Evolutionary conservation across 148 eudicot genomes (phyloP).

Genomic region (Vaccinium corymbosum): DNA sequence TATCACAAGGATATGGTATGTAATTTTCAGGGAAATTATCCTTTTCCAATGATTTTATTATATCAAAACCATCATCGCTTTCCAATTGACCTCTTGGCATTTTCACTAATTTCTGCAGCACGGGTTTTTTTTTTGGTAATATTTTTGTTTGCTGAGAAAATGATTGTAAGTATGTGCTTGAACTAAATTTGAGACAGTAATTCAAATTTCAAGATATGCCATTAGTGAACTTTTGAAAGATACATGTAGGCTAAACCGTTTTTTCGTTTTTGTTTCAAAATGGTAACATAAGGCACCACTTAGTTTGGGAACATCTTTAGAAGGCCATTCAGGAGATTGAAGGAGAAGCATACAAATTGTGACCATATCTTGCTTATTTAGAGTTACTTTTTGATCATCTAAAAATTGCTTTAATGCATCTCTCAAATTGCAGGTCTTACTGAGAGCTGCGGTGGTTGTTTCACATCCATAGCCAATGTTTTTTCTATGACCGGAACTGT

Average conservation of each 20-base stretch:
- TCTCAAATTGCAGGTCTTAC: slow-evolving; percentile 64
- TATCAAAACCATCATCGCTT: not conserved
- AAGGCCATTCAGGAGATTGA: not conserved
- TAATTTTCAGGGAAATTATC: not conserved
- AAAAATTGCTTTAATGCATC: not conserved
- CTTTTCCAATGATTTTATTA: not conserved
- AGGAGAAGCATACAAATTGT: not conserved
- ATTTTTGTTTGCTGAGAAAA: not conserved
- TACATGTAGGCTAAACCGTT: not conserved
- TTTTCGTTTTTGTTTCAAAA: not conserved
- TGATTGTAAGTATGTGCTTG: not conserved
- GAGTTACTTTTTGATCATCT: not conserved
- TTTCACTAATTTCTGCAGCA: not conserved
- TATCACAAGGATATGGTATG: slow-evolving; percentile 95
- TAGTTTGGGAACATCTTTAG: not conserved
- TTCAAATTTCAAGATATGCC: not conserved
- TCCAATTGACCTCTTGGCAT: not conserved
- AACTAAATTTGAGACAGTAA: not conserved
- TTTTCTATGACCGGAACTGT: slow-evolving; percentile 80
- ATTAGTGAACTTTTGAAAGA: not conserved
- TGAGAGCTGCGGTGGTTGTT: slow-evolving; percentile 86
- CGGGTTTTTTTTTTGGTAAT: not conserved
- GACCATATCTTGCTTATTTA: not conserved
- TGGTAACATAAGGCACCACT: not conserved
- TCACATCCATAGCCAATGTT: slow-evolving; percentile 74